Conservation (phyloP, 2,329 filamentous ascomycete species). For the Paracorniculantispora psalliotae region DNA sequence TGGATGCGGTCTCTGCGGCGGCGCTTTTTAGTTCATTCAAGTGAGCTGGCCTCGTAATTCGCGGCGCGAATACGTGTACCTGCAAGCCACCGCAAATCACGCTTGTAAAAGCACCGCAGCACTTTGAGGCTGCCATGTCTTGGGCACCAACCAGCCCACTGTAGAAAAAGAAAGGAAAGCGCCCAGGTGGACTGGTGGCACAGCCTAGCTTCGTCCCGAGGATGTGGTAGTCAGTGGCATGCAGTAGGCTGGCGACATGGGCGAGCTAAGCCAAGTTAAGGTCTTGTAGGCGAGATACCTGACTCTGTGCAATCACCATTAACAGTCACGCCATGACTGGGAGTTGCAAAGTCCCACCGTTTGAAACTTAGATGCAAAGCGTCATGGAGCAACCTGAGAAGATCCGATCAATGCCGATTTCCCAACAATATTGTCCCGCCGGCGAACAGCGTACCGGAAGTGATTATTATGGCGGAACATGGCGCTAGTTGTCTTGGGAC, state of each 20-base stretch:
- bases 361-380: background rate
- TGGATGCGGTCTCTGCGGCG: background rate
- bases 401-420: background rate
- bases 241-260: background rate
- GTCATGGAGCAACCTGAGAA: background rate
- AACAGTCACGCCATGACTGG: background rate
- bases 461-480: background rate
- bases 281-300: conserved; percentile 6
- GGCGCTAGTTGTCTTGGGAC: background rate
- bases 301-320: background rate
- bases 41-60: conserved; percentile 1
- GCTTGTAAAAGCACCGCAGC: background rate
- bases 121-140: background rate
- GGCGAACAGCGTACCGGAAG: background rate
- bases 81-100: conserved; percentile 10
- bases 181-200: background rate
- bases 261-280: conserved; percentile 7
- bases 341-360: background rate
- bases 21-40: background rate
- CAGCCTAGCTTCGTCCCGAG: background rate
- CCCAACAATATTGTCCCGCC: background rate
- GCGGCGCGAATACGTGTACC: background rate
- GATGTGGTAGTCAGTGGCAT: background rate
- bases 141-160: background rate
- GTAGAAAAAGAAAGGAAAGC: background rate